Evolutionary conservation across 345 rosid species (phyloP).

Genomic region (Salix purpurea): DNA sequence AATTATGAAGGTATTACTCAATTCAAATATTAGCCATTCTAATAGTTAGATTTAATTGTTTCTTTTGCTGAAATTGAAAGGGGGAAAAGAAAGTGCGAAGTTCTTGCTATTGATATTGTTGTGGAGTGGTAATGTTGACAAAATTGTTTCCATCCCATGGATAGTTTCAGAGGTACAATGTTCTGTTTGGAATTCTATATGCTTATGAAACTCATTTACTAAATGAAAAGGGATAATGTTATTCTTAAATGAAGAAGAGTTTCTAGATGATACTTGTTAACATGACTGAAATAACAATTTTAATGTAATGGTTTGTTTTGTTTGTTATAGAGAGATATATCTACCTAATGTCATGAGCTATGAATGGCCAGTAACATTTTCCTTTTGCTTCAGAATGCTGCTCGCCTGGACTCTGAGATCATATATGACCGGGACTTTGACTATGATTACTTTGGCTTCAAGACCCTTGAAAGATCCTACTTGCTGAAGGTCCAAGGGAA

Average conservation of each 20-base stretch:
- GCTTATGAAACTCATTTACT: no score
- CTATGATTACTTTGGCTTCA: constrained; percentile 88
- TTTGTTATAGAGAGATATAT: not conserved
- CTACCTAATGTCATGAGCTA: not conserved
- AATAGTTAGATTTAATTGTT: not conserved
- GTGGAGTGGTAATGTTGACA: not conserved
- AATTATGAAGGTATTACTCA: constrained; percentile 60
- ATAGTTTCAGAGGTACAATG: no score
- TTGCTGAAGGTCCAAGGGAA: constrained; percentile 79
- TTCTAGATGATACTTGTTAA: not conserved
- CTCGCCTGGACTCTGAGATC: constrained; percentile 79
- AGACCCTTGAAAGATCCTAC: constrained; percentile 90
- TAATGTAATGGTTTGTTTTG: not conserved
- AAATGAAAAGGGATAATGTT: not conserved
- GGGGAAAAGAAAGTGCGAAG: not conserved
- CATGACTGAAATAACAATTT: not conserved
- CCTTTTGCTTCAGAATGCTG: constrained; percentile 54
- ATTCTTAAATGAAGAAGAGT: not conserved
- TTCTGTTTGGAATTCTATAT: no score
- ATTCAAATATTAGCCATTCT: not conserved
- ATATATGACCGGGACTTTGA: constrained; percentile 90
- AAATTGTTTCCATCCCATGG: not conserved
- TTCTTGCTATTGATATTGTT: not conserved
- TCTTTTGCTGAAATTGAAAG: not conserved
- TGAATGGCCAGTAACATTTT: not conserved